These are phyloP conservation scores for Cercospora zeae-maydis DNA, from an alignment of 2,329 filamentous ascomycete genomes.

Conservation along the genomic window DNA sequence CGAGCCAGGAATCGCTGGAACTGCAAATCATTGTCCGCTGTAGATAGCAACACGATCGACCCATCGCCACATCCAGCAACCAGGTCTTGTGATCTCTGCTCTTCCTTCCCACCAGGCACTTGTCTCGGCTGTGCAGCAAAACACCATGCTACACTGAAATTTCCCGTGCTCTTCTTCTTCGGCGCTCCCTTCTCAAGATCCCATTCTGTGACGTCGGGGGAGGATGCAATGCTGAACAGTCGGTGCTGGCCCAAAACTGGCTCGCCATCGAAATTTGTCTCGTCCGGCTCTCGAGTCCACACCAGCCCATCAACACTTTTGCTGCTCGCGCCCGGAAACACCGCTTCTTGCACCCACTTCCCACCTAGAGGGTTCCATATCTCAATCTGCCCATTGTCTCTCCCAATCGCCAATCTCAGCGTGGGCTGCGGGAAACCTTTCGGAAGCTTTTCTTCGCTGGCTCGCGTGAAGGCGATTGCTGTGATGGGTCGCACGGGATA, in stretches of 20 bases:
- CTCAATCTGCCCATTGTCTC: constrained; percentile 93
- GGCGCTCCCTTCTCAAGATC: constrained; percentile 76
- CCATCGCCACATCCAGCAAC: constrained; percentile 90
- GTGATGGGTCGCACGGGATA: constrained; percentile 92
- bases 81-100: constrained; percentile 54
- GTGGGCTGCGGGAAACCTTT: constrained; percentile 49
- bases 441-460: constrained; percentile 44
- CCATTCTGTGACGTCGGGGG: constrained; percentile 91
- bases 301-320: constrained; percentile 84
- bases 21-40: constrained; percentile 75
- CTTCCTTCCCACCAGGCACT: constrained; percentile 26
- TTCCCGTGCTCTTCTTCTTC: constrained; percentile 78
- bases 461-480: constrained; percentile 87
- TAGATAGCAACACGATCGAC: constrained; percentile 80
- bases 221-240: constrained; percentile 95
- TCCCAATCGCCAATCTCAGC: constrained; percentile 79
- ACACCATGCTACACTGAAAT: constrained; percentile 96
- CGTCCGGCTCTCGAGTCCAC: constrained; percentile 84
- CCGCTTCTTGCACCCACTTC: constrained; percentile 83
- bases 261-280: constrained; percentile 60
- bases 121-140: constrained; percentile 76
- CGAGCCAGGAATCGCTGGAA: constrained; percentile 74
- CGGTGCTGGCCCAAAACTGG: constrained; percentile 68
- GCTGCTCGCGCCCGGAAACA: constrained; percentile 61
- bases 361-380: constrained; percentile 89